Evolutionary conservation across 2,329 filamentous ascomycete species (phyloP).

Genomic region (Leptographium lundbergii): DNA sequence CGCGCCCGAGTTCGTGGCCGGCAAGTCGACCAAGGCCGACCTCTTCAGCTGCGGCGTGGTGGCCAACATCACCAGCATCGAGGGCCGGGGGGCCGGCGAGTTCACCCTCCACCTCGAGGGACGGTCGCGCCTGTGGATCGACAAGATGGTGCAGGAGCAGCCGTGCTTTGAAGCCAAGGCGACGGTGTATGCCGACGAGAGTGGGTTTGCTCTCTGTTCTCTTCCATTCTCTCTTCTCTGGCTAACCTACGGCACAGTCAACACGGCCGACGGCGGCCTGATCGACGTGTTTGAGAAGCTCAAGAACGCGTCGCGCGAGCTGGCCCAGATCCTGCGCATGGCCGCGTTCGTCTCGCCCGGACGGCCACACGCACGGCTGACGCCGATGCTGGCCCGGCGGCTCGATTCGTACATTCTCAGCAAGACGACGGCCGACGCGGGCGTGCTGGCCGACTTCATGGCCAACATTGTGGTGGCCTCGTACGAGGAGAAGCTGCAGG

Average conservation of each 20-base stretch:
- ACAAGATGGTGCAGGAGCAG: slow-evolving; percentile 61
- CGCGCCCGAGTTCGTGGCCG: slow-evolving; percentile 39
- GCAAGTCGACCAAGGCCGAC: slow-evolving; percentile 52
- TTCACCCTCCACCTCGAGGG: slow-evolving; percentile 82
- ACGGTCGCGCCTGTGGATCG: slow-evolving; percentile 60
- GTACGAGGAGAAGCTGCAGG: slow-evolving; percentile 81
- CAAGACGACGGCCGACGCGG: slow-evolving; percentile 72
- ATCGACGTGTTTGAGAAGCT: slow-evolving; percentile 65
- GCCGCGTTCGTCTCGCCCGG: slow-evolving; percentile 70
- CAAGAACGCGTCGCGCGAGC: slow-evolving; percentile 73
- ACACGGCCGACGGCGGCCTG: slow-evolving; percentile 42
- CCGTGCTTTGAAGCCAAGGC: slow-evolving; percentile 82
- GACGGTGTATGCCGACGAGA: slow-evolving; percentile 54
- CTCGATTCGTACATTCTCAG: slow-evolving; percentile 78
- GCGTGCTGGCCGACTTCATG: slow-evolving; percentile 89
- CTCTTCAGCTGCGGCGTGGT: slow-evolving; percentile 75
- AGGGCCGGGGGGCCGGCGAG: slow-evolving; percentile 62
- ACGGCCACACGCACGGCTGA: slow-evolving; percentile 51
- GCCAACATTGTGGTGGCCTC: slow-evolving; percentile 78
- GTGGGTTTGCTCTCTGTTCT: slow-evolving; percentile 23
- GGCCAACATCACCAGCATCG: slow-evolving; percentile 65
- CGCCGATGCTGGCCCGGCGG: slow-evolving; percentile 72
- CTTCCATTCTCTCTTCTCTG: neutral
- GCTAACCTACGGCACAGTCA: slow-evolving; percentile 16
- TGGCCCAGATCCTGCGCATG: slow-evolving; percentile 72